A percentile compares a stretch with the other conserved stretches of the same genome.
Conservation (phyloP, 305 asterid genomes). For the Fraxinus xanthoxyloides region DNA sequence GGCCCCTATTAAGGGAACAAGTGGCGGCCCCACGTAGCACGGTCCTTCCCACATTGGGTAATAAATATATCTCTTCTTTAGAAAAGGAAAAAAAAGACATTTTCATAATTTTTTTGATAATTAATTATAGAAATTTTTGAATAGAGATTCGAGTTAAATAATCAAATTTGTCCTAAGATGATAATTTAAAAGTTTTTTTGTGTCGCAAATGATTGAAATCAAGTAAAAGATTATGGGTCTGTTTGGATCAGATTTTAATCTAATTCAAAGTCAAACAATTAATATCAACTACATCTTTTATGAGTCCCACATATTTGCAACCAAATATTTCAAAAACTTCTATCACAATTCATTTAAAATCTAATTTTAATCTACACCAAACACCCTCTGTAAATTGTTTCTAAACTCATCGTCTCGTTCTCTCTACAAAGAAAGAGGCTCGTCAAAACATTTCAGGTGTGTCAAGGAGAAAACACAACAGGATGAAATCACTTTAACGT, state of each 20-base stretch:
- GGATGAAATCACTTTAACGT: neutral
- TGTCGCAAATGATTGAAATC: neutral
- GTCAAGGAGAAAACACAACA: neutral
- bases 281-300: too few relatives aligned
- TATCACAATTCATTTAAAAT: too few relatives aligned
- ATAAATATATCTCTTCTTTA: neutral
- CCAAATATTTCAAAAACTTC: too few relatives aligned
- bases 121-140: neutral
- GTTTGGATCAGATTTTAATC: too few relatives aligned
- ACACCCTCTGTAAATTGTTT: neutral
- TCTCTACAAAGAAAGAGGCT: neutral
- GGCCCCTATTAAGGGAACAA: too few relatives aligned
- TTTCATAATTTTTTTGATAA: neutral
- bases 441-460: neutral
- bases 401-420: neutral
- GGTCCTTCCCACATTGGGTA: neutral
- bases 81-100: neutral
- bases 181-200: neutral
- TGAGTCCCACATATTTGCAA: too few relatives aligned
- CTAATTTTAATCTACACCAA: too few relatives aligned
- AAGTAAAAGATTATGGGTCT: too few relatives aligned
- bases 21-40: too few relatives aligned
- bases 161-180: neutral
- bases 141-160: neutral
- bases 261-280: too few relatives aligned